Conservation (phyloP, 306 rosid genomes). For the Vigna nakashimae region DNA sequence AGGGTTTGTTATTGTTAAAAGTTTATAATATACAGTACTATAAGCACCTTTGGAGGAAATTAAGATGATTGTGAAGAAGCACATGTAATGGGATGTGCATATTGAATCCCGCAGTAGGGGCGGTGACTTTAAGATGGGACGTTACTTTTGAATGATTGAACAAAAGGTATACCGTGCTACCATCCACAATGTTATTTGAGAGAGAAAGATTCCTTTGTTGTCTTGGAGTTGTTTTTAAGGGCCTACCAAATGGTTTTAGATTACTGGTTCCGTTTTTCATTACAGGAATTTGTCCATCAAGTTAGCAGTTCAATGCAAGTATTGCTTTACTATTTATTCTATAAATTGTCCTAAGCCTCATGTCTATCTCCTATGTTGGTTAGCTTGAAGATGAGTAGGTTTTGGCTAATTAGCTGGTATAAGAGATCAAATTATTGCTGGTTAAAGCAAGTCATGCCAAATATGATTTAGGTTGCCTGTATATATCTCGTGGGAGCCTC, state of each 20-base stretch:
- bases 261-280: no score
- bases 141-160: background rate
- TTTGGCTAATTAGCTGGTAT: background rate
- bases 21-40: background rate
- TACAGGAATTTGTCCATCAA: no score
- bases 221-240: background rate
- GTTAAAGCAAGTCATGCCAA: slow-evolving; percentile 8
- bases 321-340: no score
- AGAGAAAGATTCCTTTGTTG: background rate
- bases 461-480: background rate
- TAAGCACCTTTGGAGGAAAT: background rate
- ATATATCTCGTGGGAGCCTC: background rate
- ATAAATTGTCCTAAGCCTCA: no score
- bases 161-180: background rate
- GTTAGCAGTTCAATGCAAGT: no score
- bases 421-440: background rate
- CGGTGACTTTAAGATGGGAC: background rate
- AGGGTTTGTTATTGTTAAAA: background rate
- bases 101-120: background rate
- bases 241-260: background rate
- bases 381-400: background rate
- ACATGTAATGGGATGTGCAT: background rate
- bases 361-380: no score
- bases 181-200: slow-evolving; percentile 1
- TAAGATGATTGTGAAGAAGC: background rate